These are phyloP conservation scores for Ceratobasidium sp. DNA, from an alignment of 1,284 basidiomycete species.

Conservation along the genomic window DNA sequence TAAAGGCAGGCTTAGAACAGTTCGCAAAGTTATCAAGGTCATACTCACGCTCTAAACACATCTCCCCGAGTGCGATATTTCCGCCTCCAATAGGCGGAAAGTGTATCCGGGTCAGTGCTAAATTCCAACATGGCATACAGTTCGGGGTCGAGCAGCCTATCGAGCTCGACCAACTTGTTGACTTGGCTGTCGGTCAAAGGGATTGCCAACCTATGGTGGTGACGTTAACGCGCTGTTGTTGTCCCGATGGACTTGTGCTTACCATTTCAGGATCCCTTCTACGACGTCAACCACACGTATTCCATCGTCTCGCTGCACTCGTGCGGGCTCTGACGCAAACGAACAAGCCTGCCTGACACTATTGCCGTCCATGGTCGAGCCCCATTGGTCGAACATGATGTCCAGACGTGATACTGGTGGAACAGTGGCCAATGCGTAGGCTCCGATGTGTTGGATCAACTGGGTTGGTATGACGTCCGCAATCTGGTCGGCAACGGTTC, in stretches of 20 bases:
- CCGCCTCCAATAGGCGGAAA: constrained; percentile 37
- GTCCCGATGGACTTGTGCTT: not conserved
- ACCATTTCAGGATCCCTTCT: constrained; percentile 43
- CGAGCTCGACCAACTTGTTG: constrained; percentile 38
- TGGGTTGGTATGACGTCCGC: constrained; percentile 31
- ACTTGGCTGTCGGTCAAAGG: constrained; percentile 24
- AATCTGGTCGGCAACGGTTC: constrained; percentile 41
- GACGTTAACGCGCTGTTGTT: not conserved
- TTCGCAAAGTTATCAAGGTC: no score
- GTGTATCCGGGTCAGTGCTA: constrained; percentile 39
- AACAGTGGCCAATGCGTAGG: constrained; percentile 24
- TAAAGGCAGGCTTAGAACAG: not conserved
- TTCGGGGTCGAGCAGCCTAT: constrained; percentile 37
- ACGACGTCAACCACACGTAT: constrained; percentile 40
- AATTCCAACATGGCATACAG: constrained; percentile 42
- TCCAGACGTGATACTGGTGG: constrained; percentile 26
- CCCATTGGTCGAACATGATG: constrained; percentile 41
- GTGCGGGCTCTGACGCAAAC: constrained; percentile 41
- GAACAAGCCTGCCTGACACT: constrained; percentile 37
- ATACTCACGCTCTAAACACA: constrained; percentile 41
- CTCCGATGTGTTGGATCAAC: constrained; percentile 25
- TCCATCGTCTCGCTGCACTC: constrained; percentile 39
- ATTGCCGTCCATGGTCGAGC: constrained; percentile 13
- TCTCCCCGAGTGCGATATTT: constrained; percentile 38
- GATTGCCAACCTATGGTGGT: constrained; percentile 17